Percentiles rank a stretch among this genome's conserved stretches.
These are phyloP conservation scores for Grigorovia yakushimaensis DNA, from an alignment of 805 yeast genomes.

Conservation along the genomic window DNA sequence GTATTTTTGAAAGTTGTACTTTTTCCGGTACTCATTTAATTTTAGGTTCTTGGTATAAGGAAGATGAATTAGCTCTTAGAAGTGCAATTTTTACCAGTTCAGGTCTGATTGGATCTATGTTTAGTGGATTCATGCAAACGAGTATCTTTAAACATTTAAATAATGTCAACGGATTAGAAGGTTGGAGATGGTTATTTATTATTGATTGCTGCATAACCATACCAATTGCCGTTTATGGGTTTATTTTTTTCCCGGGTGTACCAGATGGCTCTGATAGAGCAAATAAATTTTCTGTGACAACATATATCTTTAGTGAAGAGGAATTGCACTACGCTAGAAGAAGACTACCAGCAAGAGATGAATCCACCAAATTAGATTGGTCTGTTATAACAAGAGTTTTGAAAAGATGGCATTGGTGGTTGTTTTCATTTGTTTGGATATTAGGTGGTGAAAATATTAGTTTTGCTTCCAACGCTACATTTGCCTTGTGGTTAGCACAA, in stretches of 20 bases:
- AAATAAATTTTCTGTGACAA: slow-evolving; percentile 18
- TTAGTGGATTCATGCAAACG: slow-evolving; percentile 50
- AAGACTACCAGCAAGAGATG: slow-evolving; percentile 35
- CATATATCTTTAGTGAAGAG: slow-evolving; percentile 32
- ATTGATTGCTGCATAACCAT: slow-evolving; percentile 51
- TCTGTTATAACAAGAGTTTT: slow-evolving; percentile 36
- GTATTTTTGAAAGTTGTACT: slow-evolving; percentile 49
- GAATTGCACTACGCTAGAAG: slow-evolving; percentile 35
- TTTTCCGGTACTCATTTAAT: slow-evolving; percentile 47
- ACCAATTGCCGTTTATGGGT: slow-evolving; percentile 49
- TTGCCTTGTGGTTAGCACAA: slow-evolving; percentile 38
- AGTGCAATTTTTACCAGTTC: slow-evolving; percentile 46
- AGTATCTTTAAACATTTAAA: slow-evolving; percentile 40
- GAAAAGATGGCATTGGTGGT: slow-evolving; percentile 49
- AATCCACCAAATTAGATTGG: slow-evolving; percentile 31
- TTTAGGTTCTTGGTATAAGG: slow-evolving; percentile 45
- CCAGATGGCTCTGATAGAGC: slow-evolving; percentile 31
- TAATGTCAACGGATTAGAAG: slow-evolving; percentile 40
- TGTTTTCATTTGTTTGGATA: slow-evolving; percentile 43
- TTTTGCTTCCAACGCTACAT: slow-evolving; percentile 37
- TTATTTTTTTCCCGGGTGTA: slow-evolving; percentile 49
- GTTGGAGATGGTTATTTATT: slow-evolving; percentile 64
- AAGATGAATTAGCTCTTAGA: slow-evolving; percentile 39
- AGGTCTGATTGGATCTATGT: slow-evolving; percentile 45
- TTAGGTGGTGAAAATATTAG: slow-evolving; percentile 42